Evolutionary conservation across 176 grass and related monocot genomes (phyloP).

Genomic region (Phragmites australis): DNA sequence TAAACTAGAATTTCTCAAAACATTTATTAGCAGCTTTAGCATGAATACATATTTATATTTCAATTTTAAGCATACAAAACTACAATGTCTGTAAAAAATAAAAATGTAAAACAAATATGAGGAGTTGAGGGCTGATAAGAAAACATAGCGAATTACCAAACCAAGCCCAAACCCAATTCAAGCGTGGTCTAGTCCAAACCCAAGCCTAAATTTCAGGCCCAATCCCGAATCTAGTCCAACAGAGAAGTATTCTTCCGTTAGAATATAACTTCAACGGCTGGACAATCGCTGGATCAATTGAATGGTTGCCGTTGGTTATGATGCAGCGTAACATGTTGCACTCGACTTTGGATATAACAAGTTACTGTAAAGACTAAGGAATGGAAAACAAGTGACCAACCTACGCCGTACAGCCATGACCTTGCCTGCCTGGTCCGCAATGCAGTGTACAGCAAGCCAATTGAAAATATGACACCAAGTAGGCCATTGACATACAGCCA

Average conservation of each 20-base stretch:
- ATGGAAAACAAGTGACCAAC: slow-evolving; percentile 43
- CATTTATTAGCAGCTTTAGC: slow-evolving; percentile 1
- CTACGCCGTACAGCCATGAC: slow-evolving; percentile 69
- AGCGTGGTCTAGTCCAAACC: background rate
- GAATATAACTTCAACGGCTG: background rate
- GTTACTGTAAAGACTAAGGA: background rate
- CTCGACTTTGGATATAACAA: background rate
- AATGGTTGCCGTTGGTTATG: slow-evolving; percentile 13
- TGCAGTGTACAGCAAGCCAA: slow-evolving; percentile 71
- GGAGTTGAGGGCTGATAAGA: background rate
- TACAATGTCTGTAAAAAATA: background rate
- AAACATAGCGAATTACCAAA: background rate
- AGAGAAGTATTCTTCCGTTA: background rate
- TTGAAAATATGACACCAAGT: slow-evolving; percentile 73
- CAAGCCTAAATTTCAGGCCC: background rate
- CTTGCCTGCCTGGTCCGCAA: slow-evolving; percentile 68
- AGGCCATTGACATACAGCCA: slow-evolving; percentile 90
- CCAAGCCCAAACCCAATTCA: background rate
- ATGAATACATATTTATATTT: background rate
- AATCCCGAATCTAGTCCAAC: background rate
- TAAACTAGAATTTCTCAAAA: background rate
- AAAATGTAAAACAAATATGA: background rate
- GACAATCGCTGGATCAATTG: background rate
- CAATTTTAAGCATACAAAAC: background rate
- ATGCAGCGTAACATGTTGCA: background rate